phyloP scores from a whole-genome alignment of 371 early-diverging fungal genomes.

The Haplosporangium sp. region DNA sequence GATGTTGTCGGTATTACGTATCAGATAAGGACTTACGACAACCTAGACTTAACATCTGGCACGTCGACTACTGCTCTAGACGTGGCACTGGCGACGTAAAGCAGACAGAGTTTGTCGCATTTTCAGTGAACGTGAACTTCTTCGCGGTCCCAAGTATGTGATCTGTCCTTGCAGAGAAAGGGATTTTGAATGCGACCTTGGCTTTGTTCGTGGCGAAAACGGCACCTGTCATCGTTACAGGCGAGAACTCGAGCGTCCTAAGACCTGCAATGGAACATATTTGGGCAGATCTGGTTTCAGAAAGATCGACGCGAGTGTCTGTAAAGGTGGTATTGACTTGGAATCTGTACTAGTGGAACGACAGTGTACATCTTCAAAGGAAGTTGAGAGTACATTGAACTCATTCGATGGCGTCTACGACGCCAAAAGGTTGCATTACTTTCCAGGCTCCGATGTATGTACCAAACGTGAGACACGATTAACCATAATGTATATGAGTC shows the following conservation, averaged over 20 bases:
- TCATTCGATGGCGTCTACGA: constrained; percentile 27
- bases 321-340: constrained; percentile 74
- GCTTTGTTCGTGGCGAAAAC: constrained; percentile 74
- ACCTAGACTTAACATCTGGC: too few species aligned
- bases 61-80: constrained; percentile 17
- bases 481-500: too few species aligned
- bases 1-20: too few species aligned
- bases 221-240: constrained; percentile 75
- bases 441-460: constrained; percentile 60
- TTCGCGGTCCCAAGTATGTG: constrained; percentile 56
- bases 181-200: constrained; percentile 86
- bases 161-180: constrained; percentile 75
- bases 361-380: constrained; percentile 58
- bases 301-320: constrained; percentile 65
- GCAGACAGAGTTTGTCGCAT: constrained; percentile 77
- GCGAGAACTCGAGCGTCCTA: constrained; percentile 75
- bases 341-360: constrained; percentile 63
- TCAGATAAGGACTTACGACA: too few species aligned
- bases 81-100: constrained; percentile 84
- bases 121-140: constrained; percentile 70
- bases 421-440: constrained; percentile 59
- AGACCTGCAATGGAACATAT: constrained; percentile 67
- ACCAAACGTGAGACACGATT: neutral
- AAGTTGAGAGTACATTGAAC: constrained; percentile 22
- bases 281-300: constrained; percentile 79